Base-by-base conservation (phyloP, 805 yeast species). In the Millerozyma miso region DNA sequence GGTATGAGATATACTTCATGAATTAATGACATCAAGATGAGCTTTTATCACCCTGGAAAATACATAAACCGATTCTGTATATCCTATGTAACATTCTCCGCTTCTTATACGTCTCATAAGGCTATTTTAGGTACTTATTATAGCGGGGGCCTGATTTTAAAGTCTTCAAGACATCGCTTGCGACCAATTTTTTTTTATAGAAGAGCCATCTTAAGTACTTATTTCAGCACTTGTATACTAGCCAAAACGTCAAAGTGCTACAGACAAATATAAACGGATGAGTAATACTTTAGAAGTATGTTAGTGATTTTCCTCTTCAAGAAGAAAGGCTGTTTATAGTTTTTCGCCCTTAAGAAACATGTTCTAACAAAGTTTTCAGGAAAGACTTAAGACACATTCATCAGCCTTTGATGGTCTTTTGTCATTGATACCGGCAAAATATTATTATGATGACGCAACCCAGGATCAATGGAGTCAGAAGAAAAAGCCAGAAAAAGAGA, bases 341-440 rank as follows among this genome's bases (percentile, higher is more conserved):
- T 23, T 23, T 23, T 32, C n/a, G 7, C 7, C n/a, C 17, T n/a
- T 7, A 32, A 32, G 17, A 32, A 32, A 32, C n/a, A 32, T 33
- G 29, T 50, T 56, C 64, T 60, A 62, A 61, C 62, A 35, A 13
- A 20, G 20, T 8, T 23, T 40, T 36, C 44, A 81, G 82, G 93
- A 86, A 58, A 80, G 95, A 51, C 75, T 86, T 52, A 81, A 85
- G 63, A 79, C 80, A 26, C 89, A 85, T 58, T 81, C 93, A 12
- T 70, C 80, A 40, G 88, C 97, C 3, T 91, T 91, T 61, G 88
- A 87, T 59, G 96, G 97, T 18, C 70, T 91, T 40, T 71, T 91
- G 45, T 88, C 97, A 16, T 70, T 91, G 62, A 90, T 91, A 45
- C 97, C 98, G 3, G 96, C 97, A 2, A 88, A 89, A 58, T 89